These are phyloP conservation scores for Metarhizium album DNA, from an alignment of 2,329 filamentous ascomycete species.

Conservation along the genomic window DNA sequence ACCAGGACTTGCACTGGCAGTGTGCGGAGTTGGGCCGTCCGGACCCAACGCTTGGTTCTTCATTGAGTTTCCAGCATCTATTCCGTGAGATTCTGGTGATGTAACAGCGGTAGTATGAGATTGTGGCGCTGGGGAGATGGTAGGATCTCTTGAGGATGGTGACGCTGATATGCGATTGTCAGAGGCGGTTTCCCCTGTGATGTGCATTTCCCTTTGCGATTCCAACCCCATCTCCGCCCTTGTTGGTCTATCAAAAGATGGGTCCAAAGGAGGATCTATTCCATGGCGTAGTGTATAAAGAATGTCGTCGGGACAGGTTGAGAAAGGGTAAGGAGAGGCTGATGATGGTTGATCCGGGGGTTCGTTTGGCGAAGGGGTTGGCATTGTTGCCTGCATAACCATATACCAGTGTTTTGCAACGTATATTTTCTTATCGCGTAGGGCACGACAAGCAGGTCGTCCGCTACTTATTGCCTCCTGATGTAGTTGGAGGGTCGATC, in stretches of 20 bases:
- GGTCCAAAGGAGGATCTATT: constrained; percentile 12
- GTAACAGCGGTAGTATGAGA: constrained; percentile 22
- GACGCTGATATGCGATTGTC: constrained; percentile 17
- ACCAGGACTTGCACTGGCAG: not conserved
- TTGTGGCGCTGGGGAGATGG: constrained; percentile 32
- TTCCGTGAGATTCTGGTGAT: constrained; percentile 21
- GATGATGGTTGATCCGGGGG: constrained; percentile 25
- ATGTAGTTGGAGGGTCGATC: not conserved
- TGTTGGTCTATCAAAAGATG: constrained; percentile 13
- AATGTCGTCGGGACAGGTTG: constrained; percentile 33
- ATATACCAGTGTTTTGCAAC: not conserved
- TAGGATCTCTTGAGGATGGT: constrained; percentile 27
- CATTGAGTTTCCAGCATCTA: constrained; percentile 12
- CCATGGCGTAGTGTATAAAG: constrained; percentile 17
- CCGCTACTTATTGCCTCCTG: not conserved
- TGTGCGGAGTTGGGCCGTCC: constrained; percentile 4
- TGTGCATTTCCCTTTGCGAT: not conserved
- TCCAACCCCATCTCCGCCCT: constrained; percentile 10
- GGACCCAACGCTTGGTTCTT: constrained; percentile 21
- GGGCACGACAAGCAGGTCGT: not conserved
- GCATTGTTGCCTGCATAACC: constrained; percentile 23
- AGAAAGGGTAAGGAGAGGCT: constrained; percentile 26
- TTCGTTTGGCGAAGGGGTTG: constrained; percentile 34
- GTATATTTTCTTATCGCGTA: not conserved
- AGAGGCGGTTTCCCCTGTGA: not conserved